A percentile compares a stretch with the other conserved stretches of the same genome.
Conservation (phyloP, 306 rosid species). For the Luffa aegyptiaca region DNA sequence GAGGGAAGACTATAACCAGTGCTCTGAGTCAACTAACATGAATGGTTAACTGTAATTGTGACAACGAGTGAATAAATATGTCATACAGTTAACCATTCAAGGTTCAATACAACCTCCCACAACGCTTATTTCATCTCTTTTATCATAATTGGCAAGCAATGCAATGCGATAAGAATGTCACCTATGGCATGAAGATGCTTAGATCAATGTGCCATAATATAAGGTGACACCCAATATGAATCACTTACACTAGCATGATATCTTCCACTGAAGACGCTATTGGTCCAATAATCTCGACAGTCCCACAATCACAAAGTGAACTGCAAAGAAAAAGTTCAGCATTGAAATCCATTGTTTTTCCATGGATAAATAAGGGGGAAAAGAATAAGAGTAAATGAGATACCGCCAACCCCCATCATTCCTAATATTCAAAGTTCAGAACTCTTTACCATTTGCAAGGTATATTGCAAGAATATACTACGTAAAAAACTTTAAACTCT, state of each 20-base stretch:
- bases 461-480: not conserved
- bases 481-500: not conserved
- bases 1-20: slow-evolving; percentile 1
- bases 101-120: not conserved
- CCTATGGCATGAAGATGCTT: not conserved
- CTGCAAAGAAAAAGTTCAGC: slow-evolving; percentile 32
- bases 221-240: slow-evolving; percentile 12
- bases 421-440: not conserved
- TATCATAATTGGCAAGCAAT: not conserved
- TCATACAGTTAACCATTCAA: not conserved
- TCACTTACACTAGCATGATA: slow-evolving; percentile 73
- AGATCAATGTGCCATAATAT: not conserved
- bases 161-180: not conserved
- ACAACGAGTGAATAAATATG: not conserved
- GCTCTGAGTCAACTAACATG: slow-evolving; percentile 3
- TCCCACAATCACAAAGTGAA: slow-evolving; percentile 71
- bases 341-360: not conserved
- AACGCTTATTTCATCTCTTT: not conserved
- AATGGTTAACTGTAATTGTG: not conserved
- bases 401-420: not conserved
- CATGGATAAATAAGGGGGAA: not conserved
- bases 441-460: not conserved
- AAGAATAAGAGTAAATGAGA: not conserved
- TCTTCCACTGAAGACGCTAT: slow-evolving; percentile 88
- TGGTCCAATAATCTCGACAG: slow-evolving; percentile 95